These are phyloP conservation scores for Leishmania martiniquensis DNA, from an alignment of 208 protist genomes.

Conservation along the genomic window DNA sequence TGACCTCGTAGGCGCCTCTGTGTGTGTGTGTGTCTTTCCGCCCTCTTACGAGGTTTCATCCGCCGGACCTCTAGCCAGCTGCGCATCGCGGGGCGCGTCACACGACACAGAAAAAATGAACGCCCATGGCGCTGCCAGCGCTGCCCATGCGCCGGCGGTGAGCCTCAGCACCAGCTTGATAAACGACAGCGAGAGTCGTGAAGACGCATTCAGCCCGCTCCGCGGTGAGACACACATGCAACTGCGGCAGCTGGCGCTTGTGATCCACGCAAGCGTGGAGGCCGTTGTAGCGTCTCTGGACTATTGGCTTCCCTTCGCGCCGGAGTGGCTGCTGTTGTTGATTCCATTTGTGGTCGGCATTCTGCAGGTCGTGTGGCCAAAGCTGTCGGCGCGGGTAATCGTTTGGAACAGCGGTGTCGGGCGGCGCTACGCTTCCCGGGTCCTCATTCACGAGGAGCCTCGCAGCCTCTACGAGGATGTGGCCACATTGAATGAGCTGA, in stretches of 20 bases:
- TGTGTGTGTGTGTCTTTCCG: neutral
- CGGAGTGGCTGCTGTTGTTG: constrained; percentile 32
- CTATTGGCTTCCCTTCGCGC: constrained; percentile 24
- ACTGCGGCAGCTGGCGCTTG: constrained; percentile 10
- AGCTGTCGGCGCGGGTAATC: neutral
- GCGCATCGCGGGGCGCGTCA: neutral
- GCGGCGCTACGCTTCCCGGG: constrained; percentile 6
- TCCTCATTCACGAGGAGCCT: constrained; percentile 32
- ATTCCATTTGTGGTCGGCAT: constrained; percentile 31
- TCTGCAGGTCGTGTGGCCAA: constrained; percentile 30
- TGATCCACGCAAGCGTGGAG: constrained; percentile 11
- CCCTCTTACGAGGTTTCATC: neutral
- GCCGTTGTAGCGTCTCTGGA: constrained; percentile 6
- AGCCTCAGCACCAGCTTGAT: neutral
- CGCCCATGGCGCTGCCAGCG: neutral
- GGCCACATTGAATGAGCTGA: constrained; percentile 50
- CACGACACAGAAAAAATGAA: neutral
- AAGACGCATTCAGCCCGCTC: neutral
- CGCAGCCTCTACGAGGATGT: constrained; percentile 20
- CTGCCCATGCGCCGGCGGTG: neutral
- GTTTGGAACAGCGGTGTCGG: constrained; percentile 10
- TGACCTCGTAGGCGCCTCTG: no score
- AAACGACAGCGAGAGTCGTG: neutral
- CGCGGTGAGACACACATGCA: neutral
- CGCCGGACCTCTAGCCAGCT: neutral